These are phyloP conservation scores for Harrya chromipes DNA, from an alignment of 768 basidiomycete genomes.

Conservation along the genomic window DNA sequence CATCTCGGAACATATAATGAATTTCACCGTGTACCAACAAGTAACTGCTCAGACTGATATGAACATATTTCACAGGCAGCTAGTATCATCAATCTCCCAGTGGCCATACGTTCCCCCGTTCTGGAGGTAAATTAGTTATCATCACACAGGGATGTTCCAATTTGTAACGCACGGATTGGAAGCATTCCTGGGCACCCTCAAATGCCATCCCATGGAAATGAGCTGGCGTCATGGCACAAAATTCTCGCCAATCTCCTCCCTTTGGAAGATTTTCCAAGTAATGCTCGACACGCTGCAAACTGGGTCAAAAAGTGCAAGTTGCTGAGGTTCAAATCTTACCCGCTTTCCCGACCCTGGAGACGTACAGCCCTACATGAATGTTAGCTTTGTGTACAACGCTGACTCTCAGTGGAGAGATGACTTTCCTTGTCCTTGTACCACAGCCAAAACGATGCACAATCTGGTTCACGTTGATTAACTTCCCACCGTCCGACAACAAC, in stretches of 20 bases:
- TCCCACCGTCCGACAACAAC: conserved; percentile 25
- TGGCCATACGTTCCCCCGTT: conserved; percentile 18
- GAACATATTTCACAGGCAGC: conserved; percentile 3
- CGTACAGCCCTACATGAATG: conserved; percentile 18
- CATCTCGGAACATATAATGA: too few relatives aligned
- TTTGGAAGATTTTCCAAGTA: conserved; percentile 27
- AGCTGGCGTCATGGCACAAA: conserved; percentile 33
- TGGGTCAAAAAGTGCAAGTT: background rate
- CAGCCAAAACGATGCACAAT: conserved; percentile 26
- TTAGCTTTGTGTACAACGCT: background rate
- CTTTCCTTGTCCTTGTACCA: conserved; percentile 31
- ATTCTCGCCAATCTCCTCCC: conserved; percentile 29
- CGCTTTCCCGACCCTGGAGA: conserved; percentile 22
- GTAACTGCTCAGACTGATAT: too few relatives aligned
- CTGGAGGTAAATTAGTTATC: conserved; percentile 8
- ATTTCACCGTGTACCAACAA: too few relatives aligned
- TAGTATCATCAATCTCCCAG: conserved; percentile 24
- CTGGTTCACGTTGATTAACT: conserved; percentile 27
- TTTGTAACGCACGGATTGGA: conserved; percentile 15
- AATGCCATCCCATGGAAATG: conserved; percentile 27
- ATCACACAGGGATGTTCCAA: background rate
- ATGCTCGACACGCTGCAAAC: conserved; percentile 24
- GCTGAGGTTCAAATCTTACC: conserved; percentile 8
- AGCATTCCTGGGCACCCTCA: conserved; percentile 21
- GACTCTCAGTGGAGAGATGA: background rate